phyloP scores from a whole-genome alignment of 441 rosid species.

The Populus hybrid region DNA sequence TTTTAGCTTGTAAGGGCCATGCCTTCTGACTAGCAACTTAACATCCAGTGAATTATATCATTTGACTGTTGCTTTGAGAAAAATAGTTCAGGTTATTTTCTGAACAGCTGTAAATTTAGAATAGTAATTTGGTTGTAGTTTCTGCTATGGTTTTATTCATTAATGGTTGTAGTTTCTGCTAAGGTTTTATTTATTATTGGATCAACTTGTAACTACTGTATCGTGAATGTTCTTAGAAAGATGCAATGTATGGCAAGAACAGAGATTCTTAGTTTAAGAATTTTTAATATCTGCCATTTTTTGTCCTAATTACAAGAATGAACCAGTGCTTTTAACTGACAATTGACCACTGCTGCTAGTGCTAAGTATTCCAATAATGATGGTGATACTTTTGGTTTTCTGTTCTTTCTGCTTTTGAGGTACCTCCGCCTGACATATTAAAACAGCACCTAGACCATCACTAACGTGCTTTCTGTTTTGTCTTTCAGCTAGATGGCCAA shows the following conservation, averaged over 20 bases:
- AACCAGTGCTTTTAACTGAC: not conserved
- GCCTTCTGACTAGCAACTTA: not conserved
- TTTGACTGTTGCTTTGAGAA: not conserved
- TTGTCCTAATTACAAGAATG: not conserved
- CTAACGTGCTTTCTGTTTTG: constrained; percentile 19
- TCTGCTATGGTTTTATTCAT: not conserved
- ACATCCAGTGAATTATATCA: not conserved
- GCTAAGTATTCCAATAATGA: not conserved
- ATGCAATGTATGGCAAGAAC: not conserved
- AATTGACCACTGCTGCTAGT: not conserved
- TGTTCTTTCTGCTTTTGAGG: not conserved
- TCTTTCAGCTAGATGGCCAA: constrained; percentile 98
- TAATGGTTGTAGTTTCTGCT: not conserved
- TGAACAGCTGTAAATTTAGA: not conserved
- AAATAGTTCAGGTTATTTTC: not conserved
- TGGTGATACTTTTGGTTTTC: not conserved
- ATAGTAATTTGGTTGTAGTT: not conserved
- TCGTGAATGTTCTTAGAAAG: not conserved
- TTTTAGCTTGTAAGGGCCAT: not conserved
- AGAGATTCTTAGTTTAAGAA: not conserved
- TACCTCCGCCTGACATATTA: not conserved
- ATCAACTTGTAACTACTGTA: not conserved
- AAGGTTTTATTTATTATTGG: not conserved
- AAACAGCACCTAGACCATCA: not conserved
- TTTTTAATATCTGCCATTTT: not conserved